Evolutionary conservation across 768 basidiomycete genomes (phyloP).

Genomic region (Podaxis sp.): DNA sequence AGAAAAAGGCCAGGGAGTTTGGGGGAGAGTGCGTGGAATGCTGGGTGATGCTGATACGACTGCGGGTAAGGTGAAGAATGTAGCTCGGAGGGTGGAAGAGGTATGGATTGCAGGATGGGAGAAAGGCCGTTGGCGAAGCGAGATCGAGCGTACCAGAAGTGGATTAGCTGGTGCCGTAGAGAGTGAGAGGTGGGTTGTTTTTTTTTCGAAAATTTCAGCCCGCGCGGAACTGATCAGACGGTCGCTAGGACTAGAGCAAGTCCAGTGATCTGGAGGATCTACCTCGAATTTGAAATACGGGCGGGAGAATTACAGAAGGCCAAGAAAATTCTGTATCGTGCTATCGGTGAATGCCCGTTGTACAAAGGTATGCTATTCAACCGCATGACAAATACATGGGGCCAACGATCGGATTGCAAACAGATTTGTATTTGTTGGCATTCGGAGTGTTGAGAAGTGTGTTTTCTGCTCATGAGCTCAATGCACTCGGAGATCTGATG

Average conservation of each 20-base stretch:
- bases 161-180: constrained; percentile 63
- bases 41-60: constrained; percentile 46
- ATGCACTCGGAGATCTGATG: constrained; percentile 69
- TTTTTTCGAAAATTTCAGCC: neutral
- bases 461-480: constrained; percentile 62
- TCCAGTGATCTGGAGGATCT: constrained; percentile 69
- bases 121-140: constrained; percentile 65
- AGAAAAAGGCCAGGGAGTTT: constrained; percentile 75
- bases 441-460: constrained; percentile 68
- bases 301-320: constrained; percentile 56
- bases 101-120: constrained; percentile 85
- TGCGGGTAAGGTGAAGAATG: constrained; percentile 45
- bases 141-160: constrained; percentile 68
- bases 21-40: constrained; percentile 67
- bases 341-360: constrained; percentile 72
- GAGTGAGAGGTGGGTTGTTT: constrained; percentile 58
- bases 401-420: constrained; percentile 1
- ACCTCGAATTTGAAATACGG: constrained; percentile 75
- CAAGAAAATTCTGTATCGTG: constrained; percentile 73
- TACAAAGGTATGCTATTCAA: constrained; percentile 60
- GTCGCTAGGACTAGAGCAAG: constrained; percentile 61
- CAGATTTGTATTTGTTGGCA: constrained; percentile 77
- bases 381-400: neutral
- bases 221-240: neutral
- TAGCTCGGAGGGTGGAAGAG: constrained; percentile 61